Evolutionary conservation across 2,329 filamentous ascomycete genomes (phyloP).

Genomic region (Hypoxylon rubiginosum): DNA sequence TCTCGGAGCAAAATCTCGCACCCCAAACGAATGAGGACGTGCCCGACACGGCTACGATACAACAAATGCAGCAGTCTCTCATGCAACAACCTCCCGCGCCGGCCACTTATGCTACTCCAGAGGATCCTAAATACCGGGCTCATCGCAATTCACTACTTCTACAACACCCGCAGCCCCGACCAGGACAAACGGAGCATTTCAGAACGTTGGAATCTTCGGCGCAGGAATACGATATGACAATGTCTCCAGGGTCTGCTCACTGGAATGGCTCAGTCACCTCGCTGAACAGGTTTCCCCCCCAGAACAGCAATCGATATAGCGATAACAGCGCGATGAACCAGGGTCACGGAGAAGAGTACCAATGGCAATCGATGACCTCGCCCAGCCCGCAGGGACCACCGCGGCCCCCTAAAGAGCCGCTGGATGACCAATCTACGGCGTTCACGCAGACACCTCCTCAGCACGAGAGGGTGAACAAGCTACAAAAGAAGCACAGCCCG

Average conservation of each 20-base stretch:
- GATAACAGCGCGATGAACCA: constrained; percentile 57
- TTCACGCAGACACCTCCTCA: constrained; percentile 60
- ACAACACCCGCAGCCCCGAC: constrained; percentile 82
- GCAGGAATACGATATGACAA: constrained; percentile 73
- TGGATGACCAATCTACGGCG: constrained; percentile 57
- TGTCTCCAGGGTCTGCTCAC: constrained; percentile 71
- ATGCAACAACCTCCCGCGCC: constrained; percentile 60
- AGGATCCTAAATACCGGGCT: constrained; percentile 84
- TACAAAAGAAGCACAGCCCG: constrained; percentile 66
- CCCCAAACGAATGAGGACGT: constrained; percentile 44
- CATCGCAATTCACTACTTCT: constrained; percentile 85
- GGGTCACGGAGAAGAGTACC: constrained; percentile 59
- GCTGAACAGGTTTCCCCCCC: constrained; percentile 65
- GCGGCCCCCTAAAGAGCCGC: constrained; percentile 73
- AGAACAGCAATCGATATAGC: constrained; percentile 63
- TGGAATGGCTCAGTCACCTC: constrained; percentile 74
- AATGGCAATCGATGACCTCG: constrained; percentile 56
- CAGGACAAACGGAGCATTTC: constrained; percentile 80
- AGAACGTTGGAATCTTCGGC: constrained; percentile 81
- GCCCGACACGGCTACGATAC: constrained; percentile 39
- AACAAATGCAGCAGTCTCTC: constrained; percentile 32
- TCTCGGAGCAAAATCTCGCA: constrained; percentile 65
- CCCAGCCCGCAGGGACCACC: constrained; percentile 63
- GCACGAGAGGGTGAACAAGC: constrained; percentile 62
- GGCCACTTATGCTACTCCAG: constrained; percentile 68